Evolutionary conservation across 306 rosid genomes (phyloP).

Genomic region (Boehmeria nivea): DNA sequence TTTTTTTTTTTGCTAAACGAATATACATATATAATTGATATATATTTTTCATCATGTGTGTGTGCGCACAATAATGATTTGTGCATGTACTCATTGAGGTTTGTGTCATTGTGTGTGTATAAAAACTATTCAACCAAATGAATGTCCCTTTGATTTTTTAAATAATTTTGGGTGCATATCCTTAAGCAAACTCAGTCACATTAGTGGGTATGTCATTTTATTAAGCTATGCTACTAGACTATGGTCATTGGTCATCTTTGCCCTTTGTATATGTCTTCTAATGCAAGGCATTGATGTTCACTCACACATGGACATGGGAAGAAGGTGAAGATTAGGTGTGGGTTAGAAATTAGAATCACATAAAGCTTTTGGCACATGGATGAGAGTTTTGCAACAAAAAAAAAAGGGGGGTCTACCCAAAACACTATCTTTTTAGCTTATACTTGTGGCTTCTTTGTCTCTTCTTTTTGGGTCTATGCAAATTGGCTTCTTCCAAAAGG

Average conservation of each 20-base stretch:
- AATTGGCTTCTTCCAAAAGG: slow-evolving; percentile 7
- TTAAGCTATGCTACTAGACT: too few species aligned
- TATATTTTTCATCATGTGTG: too few species aligned
- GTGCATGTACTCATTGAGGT: too few species aligned
- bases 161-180: too few species aligned
- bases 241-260: neutral
- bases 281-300: slow-evolving; percentile 6
- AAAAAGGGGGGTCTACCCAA: neutral
- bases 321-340: slow-evolving; percentile 31
- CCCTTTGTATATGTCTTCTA: neutral
- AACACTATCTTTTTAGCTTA: neutral
- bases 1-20: too few species aligned
- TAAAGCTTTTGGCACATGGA: slow-evolving; percentile 25
- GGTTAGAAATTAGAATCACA: slow-evolving; percentile 9
- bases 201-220: too few species aligned
- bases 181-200: too few species aligned
- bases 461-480: slow-evolving; percentile 5
- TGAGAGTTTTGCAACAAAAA: slow-evolving; percentile 12
- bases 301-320: slow-evolving; percentile 14
- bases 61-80: too few species aligned
- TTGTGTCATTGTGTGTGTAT: too few species aligned
- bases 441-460: slow-evolving; percentile 18
- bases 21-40: too few species aligned
- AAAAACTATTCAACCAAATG: too few species aligned
- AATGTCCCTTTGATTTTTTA: too few species aligned